phyloP scores from a whole-genome alignment of 1,284 basidiomycete genomes.

The Sanghuangporus sanghuang region DNA sequence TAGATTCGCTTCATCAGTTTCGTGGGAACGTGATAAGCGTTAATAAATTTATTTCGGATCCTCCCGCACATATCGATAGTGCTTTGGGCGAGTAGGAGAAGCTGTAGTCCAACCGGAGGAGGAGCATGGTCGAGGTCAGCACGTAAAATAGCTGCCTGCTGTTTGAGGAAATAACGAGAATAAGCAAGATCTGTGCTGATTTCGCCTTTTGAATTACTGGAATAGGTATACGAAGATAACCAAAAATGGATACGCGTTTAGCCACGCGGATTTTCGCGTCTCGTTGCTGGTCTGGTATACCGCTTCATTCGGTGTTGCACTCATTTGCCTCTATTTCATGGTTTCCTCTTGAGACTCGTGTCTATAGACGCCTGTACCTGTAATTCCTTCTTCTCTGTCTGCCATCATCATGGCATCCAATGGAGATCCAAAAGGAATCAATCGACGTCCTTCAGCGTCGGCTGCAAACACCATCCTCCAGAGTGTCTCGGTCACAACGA shows the following conservation, averaged over 20 bases:
- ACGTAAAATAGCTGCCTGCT: too few species aligned
- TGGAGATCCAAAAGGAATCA: conserved; percentile 13
- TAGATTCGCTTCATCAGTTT: background rate
- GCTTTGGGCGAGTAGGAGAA: too few species aligned
- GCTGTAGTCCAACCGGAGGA: too few species aligned
- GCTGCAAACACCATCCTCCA: background rate
- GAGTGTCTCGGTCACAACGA: conserved; percentile 20
- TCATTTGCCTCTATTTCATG: background rate
- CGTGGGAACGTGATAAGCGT: background rate
- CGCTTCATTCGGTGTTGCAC: background rate
- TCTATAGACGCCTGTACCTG: background rate
- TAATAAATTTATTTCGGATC: background rate
- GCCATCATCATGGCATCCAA: conserved; percentile 11
- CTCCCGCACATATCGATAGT: background rate
- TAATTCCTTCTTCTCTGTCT: background rate
- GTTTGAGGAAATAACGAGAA: too few species aligned
- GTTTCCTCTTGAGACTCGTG: background rate
- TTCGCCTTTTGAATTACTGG: background rate
- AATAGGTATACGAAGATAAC: background rate
- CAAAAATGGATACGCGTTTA: conserved; percentile 6
- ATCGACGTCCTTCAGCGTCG: conserved; percentile 14
- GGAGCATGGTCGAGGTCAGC: too few species aligned
- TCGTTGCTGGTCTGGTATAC: background rate
- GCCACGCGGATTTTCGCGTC: conserved; percentile 9
- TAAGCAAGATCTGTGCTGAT: too few species aligned